These are phyloP conservation scores for Neofusicoccum sp. DNA, from an alignment of 2,329 filamentous ascomycete species.

Conservation along the genomic window DNA sequence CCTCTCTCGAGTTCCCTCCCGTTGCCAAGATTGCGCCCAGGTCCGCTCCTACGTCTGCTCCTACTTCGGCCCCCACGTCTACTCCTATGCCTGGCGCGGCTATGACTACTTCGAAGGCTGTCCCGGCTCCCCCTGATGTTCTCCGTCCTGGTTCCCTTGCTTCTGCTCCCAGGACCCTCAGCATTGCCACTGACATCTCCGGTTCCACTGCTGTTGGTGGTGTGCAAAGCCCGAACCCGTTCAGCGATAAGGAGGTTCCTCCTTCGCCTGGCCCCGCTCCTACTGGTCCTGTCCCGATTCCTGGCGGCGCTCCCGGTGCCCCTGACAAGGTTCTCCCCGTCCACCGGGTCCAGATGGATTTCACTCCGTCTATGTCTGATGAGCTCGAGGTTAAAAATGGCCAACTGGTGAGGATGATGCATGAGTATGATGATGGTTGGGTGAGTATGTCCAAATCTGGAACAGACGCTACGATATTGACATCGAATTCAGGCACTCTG, in stretches of 20 bases:
- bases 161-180: neutral
- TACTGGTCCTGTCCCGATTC: constrained; percentile 38
- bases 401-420: constrained; percentile 81
- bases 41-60: constrained; percentile 3
- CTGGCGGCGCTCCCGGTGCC: constrained; percentile 59
- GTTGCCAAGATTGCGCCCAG: constrained; percentile 3
- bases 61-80: neutral
- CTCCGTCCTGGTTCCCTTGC: neutral
- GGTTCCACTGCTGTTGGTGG: constrained; percentile 23
- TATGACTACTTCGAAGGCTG: neutral
- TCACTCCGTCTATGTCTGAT: constrained; percentile 87
- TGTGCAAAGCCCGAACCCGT: neutral
- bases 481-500: constrained; percentile 69
- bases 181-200: constrained; percentile 22
- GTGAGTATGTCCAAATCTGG: constrained; percentile 54
- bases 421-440: constrained; percentile 99
- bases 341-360: constrained; percentile 91
- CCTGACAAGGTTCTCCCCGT: constrained; percentile 65
- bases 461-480: constrained; percentile 23
- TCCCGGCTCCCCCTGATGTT: neutral
- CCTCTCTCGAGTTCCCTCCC: constrained; percentile 7
- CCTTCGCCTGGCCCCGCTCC: constrained; percentile 49
- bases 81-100: neutral
- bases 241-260: constrained; percentile 16
- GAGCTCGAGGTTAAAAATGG: constrained; percentile 80